Conservation (phyloP, 306 rosid species). For the Dryas octopetala region DNA sequence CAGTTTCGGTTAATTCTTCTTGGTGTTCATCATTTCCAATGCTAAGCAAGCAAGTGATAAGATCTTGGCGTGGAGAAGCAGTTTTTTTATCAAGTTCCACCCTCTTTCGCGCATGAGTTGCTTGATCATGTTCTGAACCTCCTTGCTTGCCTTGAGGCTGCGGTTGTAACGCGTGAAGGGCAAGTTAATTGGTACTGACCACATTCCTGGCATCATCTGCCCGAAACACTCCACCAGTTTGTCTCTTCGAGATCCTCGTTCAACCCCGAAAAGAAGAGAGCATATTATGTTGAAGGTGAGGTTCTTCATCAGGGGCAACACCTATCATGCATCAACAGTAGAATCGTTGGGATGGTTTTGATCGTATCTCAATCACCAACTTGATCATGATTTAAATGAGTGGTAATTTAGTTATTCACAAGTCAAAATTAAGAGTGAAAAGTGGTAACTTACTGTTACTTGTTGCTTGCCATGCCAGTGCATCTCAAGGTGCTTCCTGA, state of each 20-base stretch:
- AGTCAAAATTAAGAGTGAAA: too few species aligned
- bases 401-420: too few species aligned
- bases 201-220: constrained; percentile 51
- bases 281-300: constrained; percentile 76
- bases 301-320: constrained; percentile 65
- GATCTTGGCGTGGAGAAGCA: constrained; percentile 49
- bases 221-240: constrained; percentile 37
- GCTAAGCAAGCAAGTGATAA: constrained; percentile 62
- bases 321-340: constrained; percentile 32
- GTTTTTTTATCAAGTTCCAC: constrained; percentile 33
- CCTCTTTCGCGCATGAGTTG: constrained; percentile 42
- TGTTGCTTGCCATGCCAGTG: background rate
- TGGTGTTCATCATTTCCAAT: constrained; percentile 33
- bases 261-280: constrained; percentile 64
- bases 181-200: constrained; percentile 66
- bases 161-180: constrained; percentile 70
- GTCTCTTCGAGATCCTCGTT: constrained; percentile 55
- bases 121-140: constrained; percentile 44
- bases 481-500: constrained; percentile 52
- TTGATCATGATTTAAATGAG: too few species aligned
- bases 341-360: too few species aligned
- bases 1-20: constrained; percentile 51
- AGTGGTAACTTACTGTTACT: constrained; percentile 36
- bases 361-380: too few species aligned
- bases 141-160: constrained; percentile 58